Conservation (phyloP, 2,329 filamentous ascomycete genomes). For the Graphiopsis chlorocephala region DNA sequence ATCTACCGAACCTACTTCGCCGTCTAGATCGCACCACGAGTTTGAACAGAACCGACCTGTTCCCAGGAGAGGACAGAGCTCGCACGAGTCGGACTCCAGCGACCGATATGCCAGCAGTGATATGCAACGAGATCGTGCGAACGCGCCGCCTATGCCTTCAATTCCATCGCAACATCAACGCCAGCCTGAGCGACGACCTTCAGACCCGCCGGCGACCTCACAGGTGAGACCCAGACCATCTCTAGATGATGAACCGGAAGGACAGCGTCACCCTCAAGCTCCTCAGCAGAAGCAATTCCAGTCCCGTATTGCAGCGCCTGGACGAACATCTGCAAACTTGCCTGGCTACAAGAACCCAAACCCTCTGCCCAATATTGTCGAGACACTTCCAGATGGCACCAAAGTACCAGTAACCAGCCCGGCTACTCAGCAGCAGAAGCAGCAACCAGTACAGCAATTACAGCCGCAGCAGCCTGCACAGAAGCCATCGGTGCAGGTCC, state of each 20-base stretch:
- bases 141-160: constrained; percentile 12
- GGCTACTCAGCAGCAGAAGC: constrained; percentile 19
- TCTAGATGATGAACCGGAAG: constrained; percentile 12
- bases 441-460: constrained; percentile 39
- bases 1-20: constrained; percentile 65
- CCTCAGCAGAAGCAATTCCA: constrained; percentile 51
- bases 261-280: constrained; percentile 31
- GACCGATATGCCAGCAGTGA: background rate
- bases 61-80: constrained; percentile 2
- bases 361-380: constrained; percentile 59
- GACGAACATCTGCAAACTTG: constrained; percentile 53
- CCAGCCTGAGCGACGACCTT: constrained; percentile 6
- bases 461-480: constrained; percentile 27
- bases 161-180: constrained; percentile 16
- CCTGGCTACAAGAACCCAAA: constrained; percentile 44
- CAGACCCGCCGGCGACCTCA: constrained; percentile 9
- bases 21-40: constrained; percentile 36
- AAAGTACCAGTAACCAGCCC: constrained; percentile 29
- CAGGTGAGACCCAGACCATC: constrained; percentile 14
- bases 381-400: constrained; percentile 51
- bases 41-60: background rate
- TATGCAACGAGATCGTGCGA: background rate
- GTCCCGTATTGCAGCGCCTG: constrained; percentile 56
- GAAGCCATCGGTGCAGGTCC: constrained; percentile 25
- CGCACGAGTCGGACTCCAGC: constrained; percentile 6